Evolutionary conservation across 2,329 filamentous ascomycete genomes (phyloP).

Genomic region (Lachnellula cervina): DNA sequence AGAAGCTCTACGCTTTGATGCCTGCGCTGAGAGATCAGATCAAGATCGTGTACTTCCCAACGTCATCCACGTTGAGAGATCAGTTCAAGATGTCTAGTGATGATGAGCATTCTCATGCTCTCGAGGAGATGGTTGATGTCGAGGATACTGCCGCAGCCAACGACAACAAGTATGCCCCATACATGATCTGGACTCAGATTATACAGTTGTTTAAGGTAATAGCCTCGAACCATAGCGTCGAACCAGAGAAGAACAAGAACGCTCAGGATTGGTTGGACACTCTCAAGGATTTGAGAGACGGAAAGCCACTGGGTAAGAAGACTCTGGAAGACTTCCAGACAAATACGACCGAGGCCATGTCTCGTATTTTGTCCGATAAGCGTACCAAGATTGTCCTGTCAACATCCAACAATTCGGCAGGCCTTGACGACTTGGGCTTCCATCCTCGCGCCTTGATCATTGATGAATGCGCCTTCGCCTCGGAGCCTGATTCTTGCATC

Average conservation of each 20-base stretch:
- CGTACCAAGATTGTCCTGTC: slow-evolving; percentile 4
- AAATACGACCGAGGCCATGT: background rate
- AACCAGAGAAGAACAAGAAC: no score
- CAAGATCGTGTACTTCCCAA: slow-evolving; percentile 1
- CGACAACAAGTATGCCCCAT: background rate
- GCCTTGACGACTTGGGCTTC: background rate
- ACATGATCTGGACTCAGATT: background rate
- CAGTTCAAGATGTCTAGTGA: background rate
- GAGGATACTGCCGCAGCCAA: background rate
- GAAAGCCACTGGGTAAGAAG: background rate
- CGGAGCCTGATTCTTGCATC: background rate
- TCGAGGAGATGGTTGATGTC: background rate
- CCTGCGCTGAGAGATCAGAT: background rate
- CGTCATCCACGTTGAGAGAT: background rate
- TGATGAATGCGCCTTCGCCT: slow-evolving; percentile 8
- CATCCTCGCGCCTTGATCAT: background rate
- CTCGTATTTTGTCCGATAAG: background rate
- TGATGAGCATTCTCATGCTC: background rate
- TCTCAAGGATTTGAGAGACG: no score
- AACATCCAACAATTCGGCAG: slow-evolving; percentile 5
- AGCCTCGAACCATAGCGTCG: no score
- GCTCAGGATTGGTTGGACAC: no score
- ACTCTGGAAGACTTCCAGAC: background rate
- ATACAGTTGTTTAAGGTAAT: no score
- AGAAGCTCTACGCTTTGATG: background rate